Evolutionary conservation across 2,329 filamentous ascomycete genomes (phyloP).

Genomic region (Onygenales sp.): DNA sequence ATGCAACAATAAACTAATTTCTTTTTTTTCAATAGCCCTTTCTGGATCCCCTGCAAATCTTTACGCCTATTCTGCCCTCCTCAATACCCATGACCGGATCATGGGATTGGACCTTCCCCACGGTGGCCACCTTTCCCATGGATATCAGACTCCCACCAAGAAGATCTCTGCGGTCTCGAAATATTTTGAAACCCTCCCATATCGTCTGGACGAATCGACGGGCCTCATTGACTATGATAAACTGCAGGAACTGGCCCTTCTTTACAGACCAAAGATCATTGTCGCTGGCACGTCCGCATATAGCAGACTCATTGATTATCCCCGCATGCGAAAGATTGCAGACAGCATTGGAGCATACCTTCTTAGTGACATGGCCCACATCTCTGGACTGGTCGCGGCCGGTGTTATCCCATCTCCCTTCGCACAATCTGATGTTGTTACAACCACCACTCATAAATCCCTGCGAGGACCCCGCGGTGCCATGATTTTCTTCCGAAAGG

Average conservation of each 20-base stretch:
- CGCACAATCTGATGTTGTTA: slow-evolving; percentile 86
- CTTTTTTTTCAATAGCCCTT: slow-evolving; percentile 47
- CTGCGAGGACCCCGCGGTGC: slow-evolving; percentile 93
- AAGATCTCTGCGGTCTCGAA: slow-evolving; percentile 98
- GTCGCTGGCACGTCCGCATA: slow-evolving; percentile 96
- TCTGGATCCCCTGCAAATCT: slow-evolving; percentile 70
- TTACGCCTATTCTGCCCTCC: slow-evolving; percentile 87
- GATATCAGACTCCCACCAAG: slow-evolving; percentile 90
- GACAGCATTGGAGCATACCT: slow-evolving; percentile 91
- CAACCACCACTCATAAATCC: slow-evolving; percentile 98
- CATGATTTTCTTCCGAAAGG: slow-evolving; percentile 99
- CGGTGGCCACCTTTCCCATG: slow-evolving; percentile 89
- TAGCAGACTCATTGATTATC: slow-evolving; percentile 95
- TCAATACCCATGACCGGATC: slow-evolving; percentile 87
- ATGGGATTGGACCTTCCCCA: slow-evolving; percentile 96
- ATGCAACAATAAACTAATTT: neutral
- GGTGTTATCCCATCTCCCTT: slow-evolving; percentile 92
- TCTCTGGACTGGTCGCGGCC: slow-evolving; percentile 88
- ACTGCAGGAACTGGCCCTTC: slow-evolving; percentile 77
- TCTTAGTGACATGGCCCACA: slow-evolving; percentile 96
- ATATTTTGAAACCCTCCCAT: slow-evolving; percentile 98
- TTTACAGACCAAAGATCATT: slow-evolving; percentile 93
- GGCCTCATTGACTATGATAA: slow-evolving; percentile 96
- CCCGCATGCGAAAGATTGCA: slow-evolving; percentile 89
- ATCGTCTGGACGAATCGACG: slow-evolving; percentile 66